These are phyloP conservation scores for Phytophthora cactorum DNA, from an alignment of 352 stramenopile species.

Conservation along the genomic window DNA sequence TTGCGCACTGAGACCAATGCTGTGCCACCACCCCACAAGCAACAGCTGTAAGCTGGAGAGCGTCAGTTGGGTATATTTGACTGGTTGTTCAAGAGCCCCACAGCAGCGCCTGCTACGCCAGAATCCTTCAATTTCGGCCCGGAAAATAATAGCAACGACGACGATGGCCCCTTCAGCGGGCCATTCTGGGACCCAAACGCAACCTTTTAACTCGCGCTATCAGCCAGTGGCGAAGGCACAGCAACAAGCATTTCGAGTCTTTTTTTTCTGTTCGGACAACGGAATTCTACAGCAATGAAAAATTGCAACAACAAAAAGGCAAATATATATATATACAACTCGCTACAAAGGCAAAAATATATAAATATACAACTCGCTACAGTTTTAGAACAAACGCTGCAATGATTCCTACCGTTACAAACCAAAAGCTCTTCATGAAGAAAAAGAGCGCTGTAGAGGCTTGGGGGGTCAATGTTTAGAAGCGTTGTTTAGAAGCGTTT, in stretches of 20 bases:
- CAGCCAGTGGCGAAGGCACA: no score
- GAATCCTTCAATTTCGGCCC: neutral
- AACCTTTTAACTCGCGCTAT: neutral
- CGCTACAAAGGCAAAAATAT: no score
- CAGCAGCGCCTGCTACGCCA: neutral
- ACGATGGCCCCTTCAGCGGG: constrained; percentile 12
- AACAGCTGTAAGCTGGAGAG: neutral
- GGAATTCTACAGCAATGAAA: neutral
- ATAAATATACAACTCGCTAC: no score
- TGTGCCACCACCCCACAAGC: neutral
- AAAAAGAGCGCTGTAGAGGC: neutral
- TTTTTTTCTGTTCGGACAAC: neutral
- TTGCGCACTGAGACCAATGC: constrained; percentile 11
- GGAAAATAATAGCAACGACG: constrained; percentile 1
- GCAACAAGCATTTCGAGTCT: no score
- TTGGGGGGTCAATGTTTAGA: no score
- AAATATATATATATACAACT: no score
- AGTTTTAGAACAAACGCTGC: no score
- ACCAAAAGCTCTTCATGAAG: neutral
- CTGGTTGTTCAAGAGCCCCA: constrained; percentile 12
- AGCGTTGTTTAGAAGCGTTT: no score
- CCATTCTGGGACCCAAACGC: constrained; percentile 18
- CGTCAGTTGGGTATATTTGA: constrained; percentile 4
- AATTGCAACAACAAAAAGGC: no score
- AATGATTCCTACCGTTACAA: neutral